Percentiles rank a stretch among this genome's conserved stretches.
phyloP scores from a whole-genome alignment of 2,329 filamentous ascomycete genomes.

The Exophiala phaeomuriformis region DNA sequence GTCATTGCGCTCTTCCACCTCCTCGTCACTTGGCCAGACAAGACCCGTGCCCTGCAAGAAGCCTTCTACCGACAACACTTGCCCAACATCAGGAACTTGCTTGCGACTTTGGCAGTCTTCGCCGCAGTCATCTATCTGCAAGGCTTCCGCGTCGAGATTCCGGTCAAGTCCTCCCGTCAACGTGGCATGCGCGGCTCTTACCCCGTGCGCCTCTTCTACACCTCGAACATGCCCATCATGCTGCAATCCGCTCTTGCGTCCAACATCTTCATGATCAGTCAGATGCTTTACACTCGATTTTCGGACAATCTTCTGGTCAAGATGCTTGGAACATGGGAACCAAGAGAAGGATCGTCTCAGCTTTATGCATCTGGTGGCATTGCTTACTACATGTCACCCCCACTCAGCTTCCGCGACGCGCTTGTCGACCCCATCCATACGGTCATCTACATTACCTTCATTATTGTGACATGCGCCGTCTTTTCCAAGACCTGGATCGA shows the following conservation, averaged over 20 bases:
- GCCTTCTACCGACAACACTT: conserved; percentile 99
- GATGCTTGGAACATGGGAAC: conserved; percentile 97
- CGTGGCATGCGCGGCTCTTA: conserved; percentile 97
- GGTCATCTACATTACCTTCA: conserved; percentile 89
- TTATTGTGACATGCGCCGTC: conserved; percentile 93
- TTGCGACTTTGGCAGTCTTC: conserved; percentile 89
- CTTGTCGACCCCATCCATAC: conserved; percentile 96
- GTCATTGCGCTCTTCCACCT: conserved; percentile 98
- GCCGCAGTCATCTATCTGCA: conserved; percentile 98
- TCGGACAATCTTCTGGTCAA: conserved; percentile 97
- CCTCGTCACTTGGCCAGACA: conserved; percentile 97
- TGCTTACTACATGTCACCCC: conserved; percentile 99
- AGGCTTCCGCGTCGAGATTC: conserved; percentile 99
- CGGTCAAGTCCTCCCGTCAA: conserved; percentile 98
- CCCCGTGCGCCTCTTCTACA: conserved; percentile 98
- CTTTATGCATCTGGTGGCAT: conserved; percentile 88
- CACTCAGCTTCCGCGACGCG: conserved; percentile 94
- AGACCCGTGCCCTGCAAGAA: conserved; percentile 95
- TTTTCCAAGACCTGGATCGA: conserved; percentile 99
- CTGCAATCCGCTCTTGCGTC: conserved; percentile 96
- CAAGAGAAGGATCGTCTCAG: conserved; percentile 90
- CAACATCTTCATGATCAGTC: conserved; percentile 98
- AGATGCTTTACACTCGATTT: conserved; percentile 99
- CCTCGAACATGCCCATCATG: conserved; percentile 99
- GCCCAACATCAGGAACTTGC: conserved; percentile 97